Conservation (phyloP, 2,329 filamentous ascomycete species). For the Keithomyces neogunnii region DNA sequence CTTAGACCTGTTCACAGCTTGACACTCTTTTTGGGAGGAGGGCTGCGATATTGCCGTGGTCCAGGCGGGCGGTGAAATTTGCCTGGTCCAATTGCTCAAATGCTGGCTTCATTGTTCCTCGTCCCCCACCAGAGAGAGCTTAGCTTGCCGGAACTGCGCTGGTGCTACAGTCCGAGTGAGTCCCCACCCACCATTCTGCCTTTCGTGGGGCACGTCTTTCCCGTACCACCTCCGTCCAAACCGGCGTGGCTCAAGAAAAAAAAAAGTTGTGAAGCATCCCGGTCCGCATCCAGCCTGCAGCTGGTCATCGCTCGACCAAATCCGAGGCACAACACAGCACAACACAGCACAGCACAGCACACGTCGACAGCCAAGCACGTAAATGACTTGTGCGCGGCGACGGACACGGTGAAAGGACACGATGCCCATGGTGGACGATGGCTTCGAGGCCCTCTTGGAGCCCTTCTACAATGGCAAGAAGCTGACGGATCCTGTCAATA, state of each 20-base stretch:
- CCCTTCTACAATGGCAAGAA: constrained; percentile 62
- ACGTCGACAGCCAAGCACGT: neutral
- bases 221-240: neutral
- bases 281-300: neutral
- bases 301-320: neutral
- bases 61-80: no score
- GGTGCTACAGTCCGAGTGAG: no score
- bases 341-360: no score
- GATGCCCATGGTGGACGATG: constrained; percentile 51
- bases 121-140: neutral
- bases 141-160: no score
- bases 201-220: constrained; percentile 3
- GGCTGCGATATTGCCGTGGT: no score
- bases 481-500: constrained; percentile 56
- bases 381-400: constrained; percentile 17
- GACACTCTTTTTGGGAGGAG: no score
- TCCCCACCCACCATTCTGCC: no score
- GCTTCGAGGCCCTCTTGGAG: constrained; percentile 58
- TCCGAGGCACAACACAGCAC: neutral
- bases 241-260: neutral
- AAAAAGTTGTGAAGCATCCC: neutral
- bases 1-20: no score
- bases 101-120: neutral
- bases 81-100: no score
- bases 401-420: constrained; percentile 22